Base-by-base conservation (phyloP, 768 basidiomycete species). In the Cystofilobasidium capitatum region DNA sequence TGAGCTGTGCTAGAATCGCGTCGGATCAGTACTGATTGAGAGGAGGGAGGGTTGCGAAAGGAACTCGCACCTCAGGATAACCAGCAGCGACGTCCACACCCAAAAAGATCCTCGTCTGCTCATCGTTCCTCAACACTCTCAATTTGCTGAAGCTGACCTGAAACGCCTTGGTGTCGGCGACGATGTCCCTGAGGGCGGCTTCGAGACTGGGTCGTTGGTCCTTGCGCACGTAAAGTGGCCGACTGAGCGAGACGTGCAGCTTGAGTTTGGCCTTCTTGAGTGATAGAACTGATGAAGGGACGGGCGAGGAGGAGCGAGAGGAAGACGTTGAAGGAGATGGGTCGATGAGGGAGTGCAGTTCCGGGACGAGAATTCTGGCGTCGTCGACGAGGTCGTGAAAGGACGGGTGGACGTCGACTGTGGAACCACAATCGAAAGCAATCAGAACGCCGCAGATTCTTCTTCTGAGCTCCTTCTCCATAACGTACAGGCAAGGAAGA, bases 41-140 rank as follows among this genome's bases (percentile, higher is more conserved):
- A 44, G n/a, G 31, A 35, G 26, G 14, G 7, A 40, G 26, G 17
- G n/a, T 14, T 33, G 31, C 17, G 44, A 31, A 39, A 10, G 10
- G 57, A 42, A 9, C 12, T 37, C 16, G 17, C 29, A 68, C 66
- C 42, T 68, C 61, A 0, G 66, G 54, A 42, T 55, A 58, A 1
- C 66, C 66, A 26, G 59, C 59, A 20, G 59, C 66, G 24, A 68
- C 59, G 26, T 68, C 47, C 14, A 63, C 62, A 13, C 59, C 47
- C n/a, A 68, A 31, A 33, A 68, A 68, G 24, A 60, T 45, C 39
- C 66, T 35, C n/a, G 66, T 68, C 35, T 54, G 49, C 40, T 68
- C 66, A 35, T 68, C 66, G 24, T 68, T 68, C 2, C 45, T 33
- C 37, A 68, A 61, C 0, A 49, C 42, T 12, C 59, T 55, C 9